Percentiles rank a stretch among this genome's conserved stretches.
phyloP scores from a whole-genome alignment of 257 asterid species.

The Nicotiana tabacum region DNA sequence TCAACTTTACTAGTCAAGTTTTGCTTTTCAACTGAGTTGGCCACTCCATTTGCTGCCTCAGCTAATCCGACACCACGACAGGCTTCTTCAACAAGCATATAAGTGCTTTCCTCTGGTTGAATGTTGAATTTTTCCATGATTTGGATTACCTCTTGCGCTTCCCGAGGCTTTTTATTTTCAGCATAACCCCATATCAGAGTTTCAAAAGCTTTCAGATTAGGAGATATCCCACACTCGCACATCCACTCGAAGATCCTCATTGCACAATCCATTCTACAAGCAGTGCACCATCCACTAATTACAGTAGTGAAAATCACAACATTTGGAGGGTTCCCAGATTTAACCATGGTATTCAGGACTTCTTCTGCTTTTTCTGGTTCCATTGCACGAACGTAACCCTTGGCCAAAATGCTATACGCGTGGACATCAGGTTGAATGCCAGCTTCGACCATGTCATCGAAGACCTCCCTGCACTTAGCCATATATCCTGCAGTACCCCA shows the following conservation, averaged over 20 bases:
- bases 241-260: conserved; percentile 43
- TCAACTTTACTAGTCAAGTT: conserved; percentile 6
- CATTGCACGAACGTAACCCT: conserved; percentile 52
- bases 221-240: conserved; percentile 45
- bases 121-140: conserved; percentile 41
- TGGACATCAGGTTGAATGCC: conserved; percentile 57
- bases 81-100: conserved; percentile 39
- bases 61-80: conserved; percentile 40
- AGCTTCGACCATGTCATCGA: conserved; percentile 54
- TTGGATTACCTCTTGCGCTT: conserved; percentile 47
- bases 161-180: conserved; percentile 53
- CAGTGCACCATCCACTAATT: conserved; percentile 61
- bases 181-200: conserved; percentile 56
- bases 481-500: conserved; percentile 65
- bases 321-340: conserved; percentile 36
- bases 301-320: conserved; percentile 64
- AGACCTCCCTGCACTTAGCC: conserved; percentile 59
- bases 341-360: conserved; percentile 36
- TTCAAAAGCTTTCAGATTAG: conserved; percentile 56
- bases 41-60: conserved; percentile 35
- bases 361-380: conserved; percentile 75
- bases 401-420: conserved; percentile 58
- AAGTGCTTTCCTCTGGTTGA: conserved; percentile 44
- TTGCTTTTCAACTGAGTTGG: conserved; percentile 15
- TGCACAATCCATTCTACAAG: conserved; percentile 46